Evolutionary conservation across 495 filamentous ascomycete genomes (phyloP).

Genomic region (Melanomma pulvis-pyrius): DNA sequence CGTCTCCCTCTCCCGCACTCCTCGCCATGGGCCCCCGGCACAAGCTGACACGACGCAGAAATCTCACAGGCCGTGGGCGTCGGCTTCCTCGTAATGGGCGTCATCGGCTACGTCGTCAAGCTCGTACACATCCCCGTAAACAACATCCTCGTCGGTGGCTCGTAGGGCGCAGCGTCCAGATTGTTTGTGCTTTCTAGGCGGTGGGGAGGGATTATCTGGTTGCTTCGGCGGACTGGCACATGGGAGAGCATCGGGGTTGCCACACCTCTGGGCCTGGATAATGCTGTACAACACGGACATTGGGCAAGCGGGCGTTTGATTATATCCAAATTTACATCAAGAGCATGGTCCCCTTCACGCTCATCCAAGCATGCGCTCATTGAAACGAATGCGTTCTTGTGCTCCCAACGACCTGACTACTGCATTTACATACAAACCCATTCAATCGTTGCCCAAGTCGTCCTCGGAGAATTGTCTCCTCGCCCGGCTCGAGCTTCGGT

Average conservation of each 20-base stretch:
- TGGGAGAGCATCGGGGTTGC: not conserved
- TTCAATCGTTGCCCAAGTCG: conserved; percentile 15
- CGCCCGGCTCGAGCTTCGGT: not conserved
- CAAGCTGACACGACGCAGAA: conserved; percentile 43
- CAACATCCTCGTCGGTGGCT: conserved; percentile 76
- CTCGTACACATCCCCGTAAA: conserved; percentile 86
- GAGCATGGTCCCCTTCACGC: not conserved
- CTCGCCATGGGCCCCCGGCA: not conserved
- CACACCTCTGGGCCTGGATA: not conserved
- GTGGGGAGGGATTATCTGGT: not conserved
- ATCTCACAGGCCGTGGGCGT: conserved; percentile 95
- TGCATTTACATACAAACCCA: not conserved
- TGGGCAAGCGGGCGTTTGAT: conserved; percentile 37
- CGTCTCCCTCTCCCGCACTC: not conserved
- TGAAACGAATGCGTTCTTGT: not conserved
- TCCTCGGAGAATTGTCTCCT: conserved; percentile 30
- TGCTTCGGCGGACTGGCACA: not conserved
- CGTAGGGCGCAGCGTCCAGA: conserved; percentile 58
- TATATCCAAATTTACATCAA: conserved; percentile 20
- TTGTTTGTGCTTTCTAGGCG: not conserved
- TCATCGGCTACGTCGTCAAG: conserved; percentile 91
- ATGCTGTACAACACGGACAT: conserved; percentile 25
- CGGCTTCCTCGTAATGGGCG: conserved; percentile 84
- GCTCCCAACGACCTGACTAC: not conserved
- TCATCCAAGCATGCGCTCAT: not conserved